These are phyloP conservation scores for Thermomucor indicae-seudaticae DNA, from an alignment of 371 early-diverging fungal species.

Conservation along the genomic window DNA sequence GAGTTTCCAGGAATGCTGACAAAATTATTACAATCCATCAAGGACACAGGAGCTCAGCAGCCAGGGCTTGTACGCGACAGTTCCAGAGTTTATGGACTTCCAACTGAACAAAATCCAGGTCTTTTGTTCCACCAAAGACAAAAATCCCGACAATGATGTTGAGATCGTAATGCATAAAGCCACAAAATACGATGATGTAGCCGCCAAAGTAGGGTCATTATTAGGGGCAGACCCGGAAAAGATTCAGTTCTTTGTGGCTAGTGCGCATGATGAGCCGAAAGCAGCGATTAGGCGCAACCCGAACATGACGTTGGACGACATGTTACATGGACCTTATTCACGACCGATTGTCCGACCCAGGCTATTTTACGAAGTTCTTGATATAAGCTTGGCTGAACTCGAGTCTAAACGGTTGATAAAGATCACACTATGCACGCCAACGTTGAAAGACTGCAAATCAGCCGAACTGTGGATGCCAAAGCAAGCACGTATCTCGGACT, in stretches of 20 bases:
- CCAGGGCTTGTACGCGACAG: conserved; percentile 38
- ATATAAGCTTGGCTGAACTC: conserved; percentile 74
- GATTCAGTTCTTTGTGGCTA: conserved; percentile 21
- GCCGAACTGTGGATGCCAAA: conserved; percentile 54
- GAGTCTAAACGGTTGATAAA: conserved; percentile 70
- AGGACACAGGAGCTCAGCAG: background rate
- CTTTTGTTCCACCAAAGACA: conserved; percentile 58
- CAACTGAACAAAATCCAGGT: conserved; percentile 66
- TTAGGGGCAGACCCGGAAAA: conserved; percentile 26
- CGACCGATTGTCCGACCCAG: conserved; percentile 1
- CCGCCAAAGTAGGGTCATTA: conserved; percentile 13
- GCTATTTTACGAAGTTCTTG: conserved; percentile 80
- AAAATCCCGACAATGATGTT: conserved; percentile 15
- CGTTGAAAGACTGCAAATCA: conserved; percentile 21
- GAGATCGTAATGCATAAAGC: conserved; percentile 16
- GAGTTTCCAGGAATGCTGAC: background rate
- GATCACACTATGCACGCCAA: conserved; percentile 53
- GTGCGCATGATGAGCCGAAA: conserved; percentile 12
- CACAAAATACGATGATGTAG: conserved; percentile 21
- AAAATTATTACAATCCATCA: background rate
- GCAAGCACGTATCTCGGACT: conserved; percentile 38
- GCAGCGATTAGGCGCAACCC: conserved; percentile 19
- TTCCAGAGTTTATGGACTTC: conserved; percentile 71
- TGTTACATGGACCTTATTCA: conserved; percentile 11
- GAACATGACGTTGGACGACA: conserved; percentile 12